A percentile compares a stretch with the other conserved stretches of the same genome.
Evolutionary conservation across 805 yeast genomes (phyloP).

Genomic region (Starmerella apicola): DNA sequence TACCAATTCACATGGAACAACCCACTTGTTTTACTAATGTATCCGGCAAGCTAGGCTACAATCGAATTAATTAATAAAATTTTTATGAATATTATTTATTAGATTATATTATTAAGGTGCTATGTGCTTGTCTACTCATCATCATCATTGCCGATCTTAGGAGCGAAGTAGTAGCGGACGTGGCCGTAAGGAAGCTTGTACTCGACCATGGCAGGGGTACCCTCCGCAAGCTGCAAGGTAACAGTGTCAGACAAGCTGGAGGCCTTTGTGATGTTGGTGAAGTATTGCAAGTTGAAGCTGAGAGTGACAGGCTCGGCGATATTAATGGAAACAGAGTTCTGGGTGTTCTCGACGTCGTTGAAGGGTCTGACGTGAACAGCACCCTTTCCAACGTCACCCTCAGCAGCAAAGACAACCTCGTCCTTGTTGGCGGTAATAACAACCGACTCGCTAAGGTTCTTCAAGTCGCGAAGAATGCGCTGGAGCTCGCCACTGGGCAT

Average conservation of each 20-base stretch:
- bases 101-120: too few relatives aligned
- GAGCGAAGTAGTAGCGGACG: conserved; percentile 91
- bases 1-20: neutral
- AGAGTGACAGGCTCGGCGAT: conserved; percentile 77
- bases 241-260: conserved; percentile 63
- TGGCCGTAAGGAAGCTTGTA: conserved; percentile 85
- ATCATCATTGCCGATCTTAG: conserved; percentile 65
- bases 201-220: conserved; percentile 89
- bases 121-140: conserved; percentile 41
- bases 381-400: conserved; percentile 87
- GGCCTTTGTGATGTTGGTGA: conserved; percentile 85
- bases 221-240: conserved; percentile 75
- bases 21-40: conserved; percentile 1
- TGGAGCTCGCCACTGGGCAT: conserved; percentile 85
- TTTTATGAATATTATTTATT: too few relatives aligned
- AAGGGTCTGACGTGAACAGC: conserved; percentile 73
- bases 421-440: conserved; percentile 81
- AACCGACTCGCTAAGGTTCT: conserved; percentile 75
- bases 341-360: conserved; percentile 65
- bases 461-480: conserved; percentile 78
- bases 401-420: conserved; percentile 75
- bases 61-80: too few relatives aligned
- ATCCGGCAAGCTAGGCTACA: too few relatives aligned
- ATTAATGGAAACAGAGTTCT: conserved; percentile 59
- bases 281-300: conserved; percentile 83